Evolutionary conservation across 345 rosid species (phyloP), one percentile per base, ranked within the genome.

Genomic region (Lagerstroemia speciosa): DNA sequence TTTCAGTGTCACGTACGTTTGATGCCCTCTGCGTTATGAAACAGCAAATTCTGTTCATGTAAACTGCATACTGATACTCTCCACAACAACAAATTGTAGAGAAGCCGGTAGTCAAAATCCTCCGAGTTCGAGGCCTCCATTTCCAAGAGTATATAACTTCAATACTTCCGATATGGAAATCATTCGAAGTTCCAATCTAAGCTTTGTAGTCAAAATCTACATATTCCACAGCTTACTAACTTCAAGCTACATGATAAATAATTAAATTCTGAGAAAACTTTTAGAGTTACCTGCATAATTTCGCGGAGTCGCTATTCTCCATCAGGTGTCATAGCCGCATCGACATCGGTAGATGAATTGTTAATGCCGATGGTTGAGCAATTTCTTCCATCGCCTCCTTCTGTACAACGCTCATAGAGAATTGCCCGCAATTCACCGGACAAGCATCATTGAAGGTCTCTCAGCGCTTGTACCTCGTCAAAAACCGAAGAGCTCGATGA

Each of bases 1-100:
- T 78, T 64, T 85, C 82, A 7, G 89, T 79, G 78, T 92, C 91
- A 94, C 98, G 88, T 92, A 74, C 94, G 88, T 74, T 89, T 92
- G 70, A 92, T 79, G 10, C 96, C 88, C 72, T 89, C 98, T 91
- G 82, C 50, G 48, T 55, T 26, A 55, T 7, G 68, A 45, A 29
- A 16, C 46, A 68, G 29, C 31, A 32, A 36, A 26, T 34, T 32
- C 45, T 36, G 46, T 46, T 64, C 45, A 29, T 34, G 11, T 16
- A 31, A 11, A 19, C 64, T 5, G 8, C 37, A 32, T 16, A 7
- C 31, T 8, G 14, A 30, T 7, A 11, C 20, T 30, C 30, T 8
- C 10, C 38, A 62, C 8, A 6, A 61, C 16, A 9, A 61, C 65
- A 62, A 32, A 32, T 31, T 17, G n/a, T 2, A 24, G 24, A 20